Base-by-base conservation (phyloP, 306 rosid genomes). In the Datisca glomerata region DNA sequence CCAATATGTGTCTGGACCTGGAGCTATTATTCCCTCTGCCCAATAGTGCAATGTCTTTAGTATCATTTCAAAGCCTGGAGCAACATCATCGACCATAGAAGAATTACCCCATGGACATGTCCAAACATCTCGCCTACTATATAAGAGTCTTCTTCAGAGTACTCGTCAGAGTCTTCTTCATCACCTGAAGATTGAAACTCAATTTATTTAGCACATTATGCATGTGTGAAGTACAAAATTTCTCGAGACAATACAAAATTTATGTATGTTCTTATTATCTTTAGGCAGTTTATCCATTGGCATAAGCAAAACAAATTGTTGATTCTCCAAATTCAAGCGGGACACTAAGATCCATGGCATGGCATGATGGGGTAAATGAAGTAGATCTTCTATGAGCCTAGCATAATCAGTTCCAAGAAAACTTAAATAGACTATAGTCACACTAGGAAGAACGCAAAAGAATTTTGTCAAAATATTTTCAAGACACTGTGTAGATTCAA, bases 1-100 rank as follows among this genome's bases (percentile, higher is more conserved):
- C 95, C 97, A 89, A 85, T 89, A 89, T 24, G 94, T 79, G 64
- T 79, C 85, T 51, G n/a, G n/a, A n/a, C n/a, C n/a, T n/a, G n/a
- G n/a, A n/a, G n/a, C n/a, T n/a, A n/a, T n/a, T n/a, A n/a, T n/a
- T n/a, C n/a, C n/a, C n/a, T n/a, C n/a, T n/a, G n/a, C n/a, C n/a
- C n/a, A n/a, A n/a, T n/a, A n/a, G n/a, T n/a, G n/a, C n/a, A n/a
- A n/a, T n/a, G n/a, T 86, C 61, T 83, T 68, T 75, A 89, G 69
- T 55, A 89, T 80, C 65, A 41, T 48, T 78, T 63, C 77, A 53
- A 79, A 89, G 42, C 62, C 77, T 34, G 95, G 97, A 52, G 78
- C 97, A 40, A 83, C 64, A 53, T 74, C 74, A 71, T 89, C 94
- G 38, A 89, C 71, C 43, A 69, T 60, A 21, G 97, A 49, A 40